These are phyloP conservation scores for Pichia gijzeniarum DNA, from an alignment of 805 yeast species.

Conservation along the genomic window DNA sequence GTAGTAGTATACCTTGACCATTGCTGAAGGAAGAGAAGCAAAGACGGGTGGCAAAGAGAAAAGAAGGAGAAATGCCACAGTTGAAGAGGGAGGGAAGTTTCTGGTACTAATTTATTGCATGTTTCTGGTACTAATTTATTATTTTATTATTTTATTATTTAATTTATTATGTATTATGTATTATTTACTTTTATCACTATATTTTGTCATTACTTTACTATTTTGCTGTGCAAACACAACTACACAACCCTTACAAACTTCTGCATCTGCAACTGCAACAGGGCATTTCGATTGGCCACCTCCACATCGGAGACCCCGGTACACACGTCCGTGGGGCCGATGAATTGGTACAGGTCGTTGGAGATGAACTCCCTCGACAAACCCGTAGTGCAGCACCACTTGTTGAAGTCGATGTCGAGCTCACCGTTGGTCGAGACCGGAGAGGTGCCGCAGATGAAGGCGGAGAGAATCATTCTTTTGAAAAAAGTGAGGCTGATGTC, in stretches of 20 bases:
- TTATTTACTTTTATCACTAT: too few relatives aligned
- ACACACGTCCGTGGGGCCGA: neutral
- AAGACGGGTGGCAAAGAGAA: too few relatives aligned
- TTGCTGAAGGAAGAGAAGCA: neutral
- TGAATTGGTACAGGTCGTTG: constrained; percentile 3
- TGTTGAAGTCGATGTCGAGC: constrained; percentile 5
- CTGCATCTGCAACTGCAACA: constrained; percentile 15
- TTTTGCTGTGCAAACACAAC: neutral
- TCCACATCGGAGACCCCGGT: constrained; percentile 9
- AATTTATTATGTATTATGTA: too few relatives aligned
- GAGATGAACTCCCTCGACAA: constrained; percentile 9
- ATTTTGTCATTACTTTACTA: too few relatives aligned
- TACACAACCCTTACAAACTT: constrained; percentile 19
- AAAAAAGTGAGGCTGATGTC: neutral
- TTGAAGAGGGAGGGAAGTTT: neutral
- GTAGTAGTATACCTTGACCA: constrained; percentile 45
- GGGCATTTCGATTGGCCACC: constrained; percentile 10
- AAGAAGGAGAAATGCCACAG: too few relatives aligned
- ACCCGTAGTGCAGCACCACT: constrained; percentile 19
- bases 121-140: too few relatives aligned
- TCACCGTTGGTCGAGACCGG: neutral
- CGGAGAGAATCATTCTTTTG: constrained; percentile 13
- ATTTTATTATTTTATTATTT: too few relatives aligned
- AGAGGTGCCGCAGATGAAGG: constrained; percentile 13
- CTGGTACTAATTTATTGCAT: too few relatives aligned